Evolutionary conservation across 2,329 filamentous ascomycete genomes (phyloP).

Genomic region (Aspergillus felis): DNA sequence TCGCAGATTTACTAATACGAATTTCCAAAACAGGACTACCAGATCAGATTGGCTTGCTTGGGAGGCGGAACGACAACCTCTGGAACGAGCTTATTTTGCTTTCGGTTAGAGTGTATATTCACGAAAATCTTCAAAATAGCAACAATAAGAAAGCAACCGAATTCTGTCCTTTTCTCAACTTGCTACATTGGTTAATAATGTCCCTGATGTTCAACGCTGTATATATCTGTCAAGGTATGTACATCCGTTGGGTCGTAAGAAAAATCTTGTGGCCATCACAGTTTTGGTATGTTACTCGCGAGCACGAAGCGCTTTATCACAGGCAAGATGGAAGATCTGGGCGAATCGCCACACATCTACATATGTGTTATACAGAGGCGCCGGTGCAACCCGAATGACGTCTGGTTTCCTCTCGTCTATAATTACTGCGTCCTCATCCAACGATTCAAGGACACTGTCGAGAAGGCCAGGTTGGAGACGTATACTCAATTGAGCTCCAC

Average conservation of each 20-base stretch:
- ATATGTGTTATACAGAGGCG: slow-evolving; percentile 79
- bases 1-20: slow-evolving; percentile 1
- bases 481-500: slow-evolving; percentile 77
- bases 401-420: slow-evolving; percentile 82
- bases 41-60: slow-evolving; percentile 97
- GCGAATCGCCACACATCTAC: slow-evolving; percentile 65
- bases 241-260: background rate
- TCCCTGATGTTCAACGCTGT: background rate
- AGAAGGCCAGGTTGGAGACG: slow-evolving; percentile 64
- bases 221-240: background rate
- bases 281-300: slow-evolving; percentile 5
- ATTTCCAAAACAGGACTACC: slow-evolving; percentile 63
- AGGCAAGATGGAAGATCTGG: slow-evolving; percentile 50
- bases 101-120: slow-evolving; percentile 36
- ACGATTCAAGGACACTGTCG: slow-evolving; percentile 59
- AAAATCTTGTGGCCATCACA: background rate
- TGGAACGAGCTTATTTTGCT: slow-evolving; percentile 64
- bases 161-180: background rate
- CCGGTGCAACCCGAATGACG: slow-evolving; percentile 78
- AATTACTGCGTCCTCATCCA: slow-evolving; percentile 68
- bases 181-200: background rate
- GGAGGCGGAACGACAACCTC: slow-evolving; percentile 70
- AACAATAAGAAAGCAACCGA: background rate
- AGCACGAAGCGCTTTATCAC: slow-evolving; percentile 33
- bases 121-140: background rate